A percentile compares a stretch with the other conserved stretches of the same genome.
Evolutionary conservation across 768 basidiomycete species (phyloP).

Genomic region (Hysterangium stoloniferum): DNA sequence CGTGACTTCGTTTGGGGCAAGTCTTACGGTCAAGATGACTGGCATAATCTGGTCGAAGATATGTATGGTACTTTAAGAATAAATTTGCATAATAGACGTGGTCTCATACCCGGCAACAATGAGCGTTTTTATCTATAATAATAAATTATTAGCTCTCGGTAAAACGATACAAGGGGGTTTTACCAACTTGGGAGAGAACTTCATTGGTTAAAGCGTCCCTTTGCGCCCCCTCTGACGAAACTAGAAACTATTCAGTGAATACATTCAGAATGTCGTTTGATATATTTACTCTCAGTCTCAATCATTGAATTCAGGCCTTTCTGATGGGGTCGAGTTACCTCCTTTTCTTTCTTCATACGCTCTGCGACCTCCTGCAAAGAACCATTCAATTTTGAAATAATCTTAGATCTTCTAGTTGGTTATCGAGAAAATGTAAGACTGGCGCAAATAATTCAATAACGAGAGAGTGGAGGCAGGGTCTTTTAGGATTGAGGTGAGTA

Average conservation of each 20-base stretch:
- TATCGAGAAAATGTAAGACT: conserved; percentile 47
- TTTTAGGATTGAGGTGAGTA: conserved; percentile 47
- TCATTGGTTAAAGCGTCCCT: too few species aligned
- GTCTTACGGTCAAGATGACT: too few species aligned
- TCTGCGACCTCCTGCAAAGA: conserved; percentile 40
- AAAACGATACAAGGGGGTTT: too few species aligned
- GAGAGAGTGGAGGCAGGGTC: conserved; percentile 43
- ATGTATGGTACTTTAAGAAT: too few species aligned
- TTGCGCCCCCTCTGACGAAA: too few species aligned
- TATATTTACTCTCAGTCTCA: neutral
- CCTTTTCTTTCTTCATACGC: conserved; percentile 26
- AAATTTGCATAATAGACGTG: too few species aligned
- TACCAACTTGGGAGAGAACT: too few species aligned
- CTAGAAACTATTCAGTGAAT: neutral
- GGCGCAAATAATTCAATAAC: conserved; percentile 53
- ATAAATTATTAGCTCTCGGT: neutral
- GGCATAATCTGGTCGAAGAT: too few species aligned
- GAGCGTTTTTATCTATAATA: neutral
- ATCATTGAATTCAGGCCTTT: neutral
- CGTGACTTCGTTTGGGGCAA: too few species aligned
- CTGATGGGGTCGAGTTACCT: neutral
- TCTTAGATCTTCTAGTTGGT: conserved; percentile 50
- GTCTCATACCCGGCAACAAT: neutral
- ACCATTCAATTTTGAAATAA: conserved; percentile 46
- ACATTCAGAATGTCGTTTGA: neutral